Evolutionary conservation across 1,139 yeast genomes (phyloP).

Genomic region (Geotrichum candidum): DNA sequence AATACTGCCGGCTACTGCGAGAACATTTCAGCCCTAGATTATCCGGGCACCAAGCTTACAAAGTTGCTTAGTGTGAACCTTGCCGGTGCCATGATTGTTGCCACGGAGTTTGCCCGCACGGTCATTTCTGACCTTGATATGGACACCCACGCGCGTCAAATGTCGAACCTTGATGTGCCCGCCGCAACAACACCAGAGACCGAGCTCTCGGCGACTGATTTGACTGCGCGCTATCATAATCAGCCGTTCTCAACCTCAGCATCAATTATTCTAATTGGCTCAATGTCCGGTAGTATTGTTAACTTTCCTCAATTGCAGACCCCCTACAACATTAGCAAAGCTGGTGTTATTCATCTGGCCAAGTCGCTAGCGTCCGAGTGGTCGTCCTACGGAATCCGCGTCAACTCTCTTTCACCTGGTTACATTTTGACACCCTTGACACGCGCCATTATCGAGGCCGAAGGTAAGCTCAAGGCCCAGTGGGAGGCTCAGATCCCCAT

Average conservation of each 20-base stretch:
- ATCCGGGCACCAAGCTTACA: constrained; percentile 67
- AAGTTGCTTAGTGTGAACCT: constrained; percentile 65
- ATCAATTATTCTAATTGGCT: constrained; percentile 69
- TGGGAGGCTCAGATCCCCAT: constrained; percentile 68
- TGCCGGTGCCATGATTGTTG: constrained; percentile 67
- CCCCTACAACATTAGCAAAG: constrained; percentile 81
- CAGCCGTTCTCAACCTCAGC: constrained; percentile 36
- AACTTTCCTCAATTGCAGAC: constrained; percentile 81
- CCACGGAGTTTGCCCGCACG: constrained; percentile 60
- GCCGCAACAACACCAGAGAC: not conserved
- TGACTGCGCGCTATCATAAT: not conserved
- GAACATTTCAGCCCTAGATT: constrained; percentile 66
- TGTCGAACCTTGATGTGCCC: not conserved
- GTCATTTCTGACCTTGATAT: constrained; percentile 53
- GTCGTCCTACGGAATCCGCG: constrained; percentile 73
- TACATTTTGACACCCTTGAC: constrained; percentile 66
- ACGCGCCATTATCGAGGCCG: constrained; percentile 49
- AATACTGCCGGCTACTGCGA: constrained; percentile 85
- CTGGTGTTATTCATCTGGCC: constrained; percentile 74
- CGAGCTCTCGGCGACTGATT: not conserved
- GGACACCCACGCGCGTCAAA: constrained; percentile 23
- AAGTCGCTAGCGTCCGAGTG: constrained; percentile 79
- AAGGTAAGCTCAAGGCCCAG: constrained; percentile 44
- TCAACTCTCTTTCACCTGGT: constrained; percentile 76
- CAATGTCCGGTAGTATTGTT: constrained; percentile 81